phyloP scores from a whole-genome alignment of 495 filamentous ascomycete species.

The Glutinoglossum americanum region DNA sequence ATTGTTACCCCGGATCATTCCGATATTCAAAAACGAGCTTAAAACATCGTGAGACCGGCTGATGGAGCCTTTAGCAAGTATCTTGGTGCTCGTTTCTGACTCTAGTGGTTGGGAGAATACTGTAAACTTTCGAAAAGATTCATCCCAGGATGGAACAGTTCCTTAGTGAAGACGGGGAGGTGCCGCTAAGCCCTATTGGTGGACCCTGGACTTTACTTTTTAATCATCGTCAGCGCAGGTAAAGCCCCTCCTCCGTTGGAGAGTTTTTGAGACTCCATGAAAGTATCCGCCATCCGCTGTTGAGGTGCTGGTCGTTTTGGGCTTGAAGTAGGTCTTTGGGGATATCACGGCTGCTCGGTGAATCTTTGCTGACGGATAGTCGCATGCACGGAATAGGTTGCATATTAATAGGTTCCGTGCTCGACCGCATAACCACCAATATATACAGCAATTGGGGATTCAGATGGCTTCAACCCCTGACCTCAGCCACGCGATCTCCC shows the following conservation, averaged over 20 bases:
- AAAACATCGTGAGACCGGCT: no score
- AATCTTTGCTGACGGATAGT: no score
- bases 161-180: background rate
- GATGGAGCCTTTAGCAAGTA: no score
- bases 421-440: background rate
- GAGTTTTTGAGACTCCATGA: background rate
- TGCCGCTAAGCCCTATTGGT: background rate
- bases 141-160: background rate
- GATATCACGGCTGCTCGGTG: no score
- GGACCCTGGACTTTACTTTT: background rate
- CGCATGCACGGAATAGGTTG: no score
- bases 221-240: background rate
- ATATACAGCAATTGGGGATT: background rate
- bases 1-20: no score
- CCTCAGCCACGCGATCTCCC: slow-evolving; percentile 1
- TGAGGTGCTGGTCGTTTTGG: background rate
- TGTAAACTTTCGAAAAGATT: background rate
- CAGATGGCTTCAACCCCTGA: background rate
- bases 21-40: no score
- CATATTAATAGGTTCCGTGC: no score
- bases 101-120: background rate
- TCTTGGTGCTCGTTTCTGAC: no score
- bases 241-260: background rate
- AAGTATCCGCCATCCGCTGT: background rate
- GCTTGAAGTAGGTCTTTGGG: background rate